phyloP scores from a whole-genome alignment of 768 basidiomycete genomes.

The Russula foetens region DNA sequence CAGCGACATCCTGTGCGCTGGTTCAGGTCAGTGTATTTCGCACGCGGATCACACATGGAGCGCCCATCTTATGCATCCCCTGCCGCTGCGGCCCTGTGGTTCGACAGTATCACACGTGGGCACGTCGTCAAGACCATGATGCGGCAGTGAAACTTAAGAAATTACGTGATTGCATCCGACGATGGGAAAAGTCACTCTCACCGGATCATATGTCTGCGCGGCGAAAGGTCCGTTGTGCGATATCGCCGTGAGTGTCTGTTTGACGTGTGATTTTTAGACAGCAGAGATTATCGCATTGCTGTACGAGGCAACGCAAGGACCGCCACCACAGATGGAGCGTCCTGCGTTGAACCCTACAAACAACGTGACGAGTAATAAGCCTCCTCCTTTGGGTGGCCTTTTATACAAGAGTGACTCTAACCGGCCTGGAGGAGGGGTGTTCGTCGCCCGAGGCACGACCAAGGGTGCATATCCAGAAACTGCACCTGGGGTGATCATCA shows the following conservation, averaged over 20 bases:
- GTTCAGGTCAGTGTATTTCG: slow-evolving; percentile 57
- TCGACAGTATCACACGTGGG: slow-evolving; percentile 86
- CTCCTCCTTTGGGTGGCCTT: slow-evolving; percentile 41
- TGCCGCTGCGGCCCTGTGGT: neutral
- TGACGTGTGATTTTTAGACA: slow-evolving; percentile 42
- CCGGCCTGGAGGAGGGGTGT: slow-evolving; percentile 83
- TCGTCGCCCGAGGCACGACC: slow-evolving; percentile 44
- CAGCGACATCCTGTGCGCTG: slow-evolving; percentile 80
- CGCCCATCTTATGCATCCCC: neutral
- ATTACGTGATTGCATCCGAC: slow-evolving; percentile 73
- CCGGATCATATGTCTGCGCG: slow-evolving; percentile 93
- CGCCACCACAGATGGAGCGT: slow-evolving; percentile 38
- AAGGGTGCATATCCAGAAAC: slow-evolving; percentile 32
- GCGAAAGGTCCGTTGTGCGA: slow-evolving; percentile 60
- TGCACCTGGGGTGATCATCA: slow-evolving; percentile 48
- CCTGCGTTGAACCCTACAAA: slow-evolving; percentile 75
- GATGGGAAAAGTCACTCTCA: slow-evolving; percentile 83
- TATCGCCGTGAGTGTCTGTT: slow-evolving; percentile 5
- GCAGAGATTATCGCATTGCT: slow-evolving; percentile 88
- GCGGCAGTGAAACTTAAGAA: slow-evolving; percentile 70
- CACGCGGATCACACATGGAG: neutral
- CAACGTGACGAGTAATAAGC: slow-evolving; percentile 50
- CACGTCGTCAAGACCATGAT: slow-evolving; percentile 66
- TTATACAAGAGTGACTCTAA: slow-evolving; percentile 74
- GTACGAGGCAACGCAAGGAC: slow-evolving; percentile 90